A percentile compares a stretch with the other conserved stretches of the same genome.
phyloP scores from a whole-genome alignment of 805 yeast species.

The Hagleromyces aurorensis region DNA sequence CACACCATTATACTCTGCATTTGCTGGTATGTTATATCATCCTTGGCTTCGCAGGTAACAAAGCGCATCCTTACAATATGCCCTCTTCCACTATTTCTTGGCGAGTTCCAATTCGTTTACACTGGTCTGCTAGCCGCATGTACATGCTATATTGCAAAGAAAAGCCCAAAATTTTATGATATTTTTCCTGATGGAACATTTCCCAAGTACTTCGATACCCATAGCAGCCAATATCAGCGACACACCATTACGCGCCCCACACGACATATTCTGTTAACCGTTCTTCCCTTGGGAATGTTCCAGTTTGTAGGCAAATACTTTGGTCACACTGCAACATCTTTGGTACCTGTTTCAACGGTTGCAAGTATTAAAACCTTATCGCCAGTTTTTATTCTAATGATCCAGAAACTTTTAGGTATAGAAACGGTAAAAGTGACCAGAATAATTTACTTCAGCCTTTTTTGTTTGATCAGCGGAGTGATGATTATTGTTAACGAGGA shows the following conservation, averaged over 20 bases:
- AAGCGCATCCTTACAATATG: conserved; percentile 46
- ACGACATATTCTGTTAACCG: conserved; percentile 38
- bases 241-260: conserved; percentile 27
- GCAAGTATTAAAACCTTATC: conserved; percentile 63
- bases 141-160: conserved; percentile 33
- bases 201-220: conserved; percentile 33
- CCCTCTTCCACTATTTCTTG: conserved; percentile 54
- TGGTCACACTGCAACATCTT: conserved; percentile 55
- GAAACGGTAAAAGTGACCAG: conserved; percentile 11
- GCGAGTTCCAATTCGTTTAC: conserved; percentile 54
- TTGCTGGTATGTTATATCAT: conserved; percentile 54
- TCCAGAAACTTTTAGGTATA: conserved; percentile 38
- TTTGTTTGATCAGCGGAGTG: conserved; percentile 23
- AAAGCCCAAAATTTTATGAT: conserved; percentile 26
- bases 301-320: conserved; percentile 59
- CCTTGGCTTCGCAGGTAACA: conserved; percentile 58
- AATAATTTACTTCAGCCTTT: conserved; percentile 18
- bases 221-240: conserved; percentile 14
- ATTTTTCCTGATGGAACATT: conserved; percentile 49
- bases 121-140: conserved; percentile 38
- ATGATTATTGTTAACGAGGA: conserved; percentile 27
- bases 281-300: conserved; percentile 56
- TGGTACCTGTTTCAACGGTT: conserved; percentile 61
- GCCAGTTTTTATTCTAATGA: conserved; percentile 50
- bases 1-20: conserved; percentile 39